phyloP scores from a whole-genome alignment of 441 rosid species.

The Pelargonium myrrhifolium region DNA sequence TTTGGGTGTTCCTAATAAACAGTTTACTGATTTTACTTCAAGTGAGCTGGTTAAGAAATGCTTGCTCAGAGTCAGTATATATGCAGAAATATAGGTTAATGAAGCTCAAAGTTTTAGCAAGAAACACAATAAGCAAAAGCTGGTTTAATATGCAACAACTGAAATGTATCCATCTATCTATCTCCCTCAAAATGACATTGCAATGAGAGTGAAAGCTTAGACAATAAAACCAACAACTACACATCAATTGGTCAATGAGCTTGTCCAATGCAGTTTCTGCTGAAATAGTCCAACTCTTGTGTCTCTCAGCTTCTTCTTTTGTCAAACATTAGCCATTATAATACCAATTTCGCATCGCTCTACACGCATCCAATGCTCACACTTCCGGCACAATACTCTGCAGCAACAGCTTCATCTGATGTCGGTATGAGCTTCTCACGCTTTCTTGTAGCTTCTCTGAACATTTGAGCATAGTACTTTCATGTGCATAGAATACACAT shows the following conservation, averaged over 20 bases:
- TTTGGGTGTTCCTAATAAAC: no score
- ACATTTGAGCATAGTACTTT: neutral
- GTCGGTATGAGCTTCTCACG: conserved; percentile 39
- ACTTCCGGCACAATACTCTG: neutral
- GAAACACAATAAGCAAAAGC: no score
- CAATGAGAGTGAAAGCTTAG: neutral
- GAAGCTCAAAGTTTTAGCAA: no score
- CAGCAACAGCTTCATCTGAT: conserved; percentile 26
- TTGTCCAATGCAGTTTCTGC: neutral
- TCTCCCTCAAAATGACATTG: neutral
- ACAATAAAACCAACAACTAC: neutral
- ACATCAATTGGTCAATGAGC: conserved; percentile 6
- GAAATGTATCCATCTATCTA: neutral
- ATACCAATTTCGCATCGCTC: neutral
- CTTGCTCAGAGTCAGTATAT: no score
- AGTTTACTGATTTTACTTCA: no score
- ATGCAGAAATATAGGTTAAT: no score
- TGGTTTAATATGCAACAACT: no score
- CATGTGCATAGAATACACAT: no score
- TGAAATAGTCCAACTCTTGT: neutral
- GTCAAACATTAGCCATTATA: neutral
- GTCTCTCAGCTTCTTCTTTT: neutral
- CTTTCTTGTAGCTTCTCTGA: neutral
- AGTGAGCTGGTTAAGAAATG: no score
- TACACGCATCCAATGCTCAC: neutral